Conservation (phyloP, 1,139 yeast species). For the Debaryomyces subglobosus region DNA sequence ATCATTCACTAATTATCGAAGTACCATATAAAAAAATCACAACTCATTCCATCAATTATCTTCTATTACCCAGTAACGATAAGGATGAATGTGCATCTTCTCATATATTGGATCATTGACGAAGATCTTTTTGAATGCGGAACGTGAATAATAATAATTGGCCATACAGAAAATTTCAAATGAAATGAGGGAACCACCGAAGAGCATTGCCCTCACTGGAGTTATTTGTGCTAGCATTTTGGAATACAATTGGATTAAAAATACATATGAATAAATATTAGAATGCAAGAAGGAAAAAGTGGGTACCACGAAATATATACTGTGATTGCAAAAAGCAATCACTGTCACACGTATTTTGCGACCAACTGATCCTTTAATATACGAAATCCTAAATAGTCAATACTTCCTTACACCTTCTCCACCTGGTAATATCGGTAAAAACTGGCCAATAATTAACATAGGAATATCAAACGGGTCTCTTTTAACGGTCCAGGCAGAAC, state of each 20-base stretch:
- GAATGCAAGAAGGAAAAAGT: background rate
- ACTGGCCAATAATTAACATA: constrained; percentile 51
- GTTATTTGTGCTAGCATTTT: constrained; percentile 14
- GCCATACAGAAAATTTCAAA: constrained; percentile 40
- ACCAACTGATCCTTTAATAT: constrained; percentile 2
- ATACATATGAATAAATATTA: background rate
- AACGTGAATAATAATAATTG: constrained; percentile 32
- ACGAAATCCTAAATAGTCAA: constrained; percentile 14
- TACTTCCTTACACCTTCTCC: constrained; percentile 42
- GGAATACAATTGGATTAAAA: background rate
- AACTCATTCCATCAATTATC: background rate
- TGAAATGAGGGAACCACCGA: constrained; percentile 42
- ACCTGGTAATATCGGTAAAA: constrained; percentile 48
- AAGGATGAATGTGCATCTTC: constrained; percentile 24
- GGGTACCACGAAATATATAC: background rate
- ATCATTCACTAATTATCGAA: background rate
- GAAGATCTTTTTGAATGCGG: constrained; percentile 30
- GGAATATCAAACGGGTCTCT: constrained; percentile 92
- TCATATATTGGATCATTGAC: constrained; percentile 35
- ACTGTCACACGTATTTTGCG: constrained; percentile 5
- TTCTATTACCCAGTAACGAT: constrained; percentile 3
- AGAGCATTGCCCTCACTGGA: constrained; percentile 33
- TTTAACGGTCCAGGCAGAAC: constrained; percentile 69
- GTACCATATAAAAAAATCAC: background rate
- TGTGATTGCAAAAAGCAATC: constrained; percentile 1